Percentiles rank a stretch among this genome's conserved stretches.
phyloP scores from a whole-genome alignment of 345 rosid genomes.

The Cardamine occulta region DNA sequence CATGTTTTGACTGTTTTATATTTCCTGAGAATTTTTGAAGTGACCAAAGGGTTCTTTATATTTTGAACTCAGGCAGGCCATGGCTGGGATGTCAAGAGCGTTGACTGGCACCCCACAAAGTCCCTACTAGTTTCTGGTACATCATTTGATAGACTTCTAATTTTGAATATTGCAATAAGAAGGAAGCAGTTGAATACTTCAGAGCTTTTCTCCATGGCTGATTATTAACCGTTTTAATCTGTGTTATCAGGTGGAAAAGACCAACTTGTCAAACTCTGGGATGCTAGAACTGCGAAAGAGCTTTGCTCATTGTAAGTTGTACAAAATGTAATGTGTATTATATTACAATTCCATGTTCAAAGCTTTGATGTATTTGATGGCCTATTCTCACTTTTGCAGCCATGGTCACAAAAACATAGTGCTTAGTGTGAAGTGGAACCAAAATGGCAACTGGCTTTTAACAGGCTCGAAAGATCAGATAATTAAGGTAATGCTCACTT shows the following conservation, averaged over 20 bases:
- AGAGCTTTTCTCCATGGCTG: slow-evolving; percentile 21
- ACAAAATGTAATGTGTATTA: slow-evolving; percentile 19
- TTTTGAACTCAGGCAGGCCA: slow-evolving; percentile 99
- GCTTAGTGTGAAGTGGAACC: slow-evolving; percentile 98
- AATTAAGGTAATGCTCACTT: slow-evolving; percentile 63
- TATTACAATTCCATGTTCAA: not conserved
- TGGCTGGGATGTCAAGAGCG: slow-evolving; percentile 99
- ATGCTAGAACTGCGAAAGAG: slow-evolving; percentile 88
- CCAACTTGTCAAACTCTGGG: slow-evolving; percentile 99
- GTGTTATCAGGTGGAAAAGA: slow-evolving; percentile 82
- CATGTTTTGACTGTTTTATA: not conserved
- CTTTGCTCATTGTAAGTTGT: slow-evolving; percentile 87
- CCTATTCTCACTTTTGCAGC: slow-evolving; percentile 55
- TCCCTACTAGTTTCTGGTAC: slow-evolving; percentile 91
- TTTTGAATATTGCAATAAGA: slow-evolving; percentile 17
- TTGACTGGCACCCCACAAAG: slow-evolving; percentile 99
- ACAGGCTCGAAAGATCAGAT: slow-evolving; percentile 98
- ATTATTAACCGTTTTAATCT: slow-evolving; percentile 18
- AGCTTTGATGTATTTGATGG: slow-evolving; percentile 25
- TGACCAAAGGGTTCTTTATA: slow-evolving; percentile 56
- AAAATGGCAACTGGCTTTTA: slow-evolving; percentile 97
- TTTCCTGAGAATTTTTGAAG: slow-evolving; percentile 34
- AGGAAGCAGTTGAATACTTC: slow-evolving; percentile 2
- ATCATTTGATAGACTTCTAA: slow-evolving; percentile 11
- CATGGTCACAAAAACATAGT: slow-evolving; percentile 99